Base-by-base conservation (phyloP, 129 eudicot species). In the Tanacetum coccineum region DNA sequence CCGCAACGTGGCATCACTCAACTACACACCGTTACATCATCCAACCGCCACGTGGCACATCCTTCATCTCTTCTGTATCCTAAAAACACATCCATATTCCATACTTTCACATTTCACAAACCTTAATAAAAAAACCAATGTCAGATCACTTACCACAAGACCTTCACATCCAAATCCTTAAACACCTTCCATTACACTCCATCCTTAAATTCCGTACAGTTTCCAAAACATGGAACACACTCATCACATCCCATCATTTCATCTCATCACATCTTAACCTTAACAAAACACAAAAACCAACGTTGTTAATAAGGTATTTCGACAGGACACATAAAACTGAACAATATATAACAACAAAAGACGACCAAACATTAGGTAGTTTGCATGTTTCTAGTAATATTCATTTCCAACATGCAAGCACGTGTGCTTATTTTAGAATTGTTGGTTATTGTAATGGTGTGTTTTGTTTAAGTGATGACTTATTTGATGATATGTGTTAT, bases 141-240 rank as follows among this genome's bases (percentile, higher is more conserved):
- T 81, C 76, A 12, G 87, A 81, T 57, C 53, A 82, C 62, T 30
- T 85, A 13, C 83, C 85, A 19, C 66, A 52, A 13, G 93, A 87
- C n/a, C 62, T 87, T 20, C 48, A 78, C n/a, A 55, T 67, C 67
- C 82, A 87, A 58, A 83, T 87, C 63, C 87, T 83, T 74, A 67
- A 57, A 52, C 74, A 62, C 15, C 76, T 87, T 13, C 89, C 87
- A 39, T 68, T 57, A 11, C 61, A 78, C 22, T 73, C 81, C 19
- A 66, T 87, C 4, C 65, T 83, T 40, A 79, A 68, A 17, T 83
- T 61, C 70, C 79, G 80, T 11, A 18, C 66, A 4, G 94, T 87
- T 57, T 78, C 72, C 84, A 81, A 81, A 78, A 78, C 83, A 39
- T 87, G 94, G 87, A 59, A 81, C 73, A 64, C 79, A 26, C 80